phyloP scores from a whole-genome alignment of 805 yeast genomes.

The Blastobotrys attinorum region DNA sequence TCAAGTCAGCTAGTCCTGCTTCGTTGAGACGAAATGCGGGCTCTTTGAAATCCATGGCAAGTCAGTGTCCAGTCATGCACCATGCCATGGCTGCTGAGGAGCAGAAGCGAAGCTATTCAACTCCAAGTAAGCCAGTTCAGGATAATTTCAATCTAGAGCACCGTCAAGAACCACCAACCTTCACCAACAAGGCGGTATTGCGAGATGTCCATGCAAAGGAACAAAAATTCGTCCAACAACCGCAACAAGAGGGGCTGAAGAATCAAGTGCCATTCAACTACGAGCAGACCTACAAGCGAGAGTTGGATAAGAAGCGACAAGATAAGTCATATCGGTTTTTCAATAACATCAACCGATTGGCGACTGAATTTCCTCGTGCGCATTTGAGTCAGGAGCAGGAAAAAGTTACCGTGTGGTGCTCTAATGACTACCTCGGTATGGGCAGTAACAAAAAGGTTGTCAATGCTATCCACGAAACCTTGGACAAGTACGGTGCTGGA shows the following conservation, averaged over 20 bases:
- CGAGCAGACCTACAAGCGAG: constrained; percentile 56
- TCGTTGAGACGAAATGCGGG: constrained; percentile 51
- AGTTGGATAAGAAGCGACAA: constrained; percentile 62
- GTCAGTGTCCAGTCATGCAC: constrained; percentile 86
- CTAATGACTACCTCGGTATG: constrained; percentile 96
- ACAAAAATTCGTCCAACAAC: not conserved
- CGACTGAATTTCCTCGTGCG: constrained; percentile 88
- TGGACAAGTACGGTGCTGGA: constrained; percentile 92
- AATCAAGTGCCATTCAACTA: constrained; percentile 57
- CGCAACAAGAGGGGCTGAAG: not conserved
- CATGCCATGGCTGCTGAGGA: constrained; percentile 46
- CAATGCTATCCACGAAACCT: constrained; percentile 65
- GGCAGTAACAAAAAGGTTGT: constrained; percentile 71
- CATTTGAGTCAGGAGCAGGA: constrained; percentile 67
- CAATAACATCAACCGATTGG: constrained; percentile 94
- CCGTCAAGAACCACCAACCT: not conserved
- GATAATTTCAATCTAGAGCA: constrained; percentile 10
- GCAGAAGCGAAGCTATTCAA: constrained; percentile 2
- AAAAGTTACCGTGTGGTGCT: constrained; percentile 97
- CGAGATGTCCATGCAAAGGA: not conserved
- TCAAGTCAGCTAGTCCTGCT: constrained; percentile 48
- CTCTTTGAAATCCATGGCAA: constrained; percentile 48
- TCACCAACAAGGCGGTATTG: not conserved
- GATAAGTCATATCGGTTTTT: constrained; percentile 94
- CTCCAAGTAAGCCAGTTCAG: constrained; percentile 10